Base-by-base conservation (phyloP, 306 rosid genomes). In the Quercus cerris region DNA sequence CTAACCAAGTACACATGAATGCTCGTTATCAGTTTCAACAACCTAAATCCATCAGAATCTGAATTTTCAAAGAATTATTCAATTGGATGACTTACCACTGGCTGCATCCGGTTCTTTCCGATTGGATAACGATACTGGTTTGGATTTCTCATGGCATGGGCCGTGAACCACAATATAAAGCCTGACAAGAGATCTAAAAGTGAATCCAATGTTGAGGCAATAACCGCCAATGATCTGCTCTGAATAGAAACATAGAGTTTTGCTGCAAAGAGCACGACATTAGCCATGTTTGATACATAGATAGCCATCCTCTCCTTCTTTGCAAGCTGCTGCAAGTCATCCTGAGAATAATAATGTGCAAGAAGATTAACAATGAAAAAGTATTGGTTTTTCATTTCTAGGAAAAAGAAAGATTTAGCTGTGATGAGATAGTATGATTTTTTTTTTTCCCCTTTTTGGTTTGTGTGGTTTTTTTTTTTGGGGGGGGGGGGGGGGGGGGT, bases 21-120 rank as follows among this genome's bases (percentile, higher is more conserved):
- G 30, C 30, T 49, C 17, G 3, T 3, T 49, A 49, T 12, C 54
- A 49, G 54, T 5, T 49, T 49, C 17, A 3, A 12, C 4, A 49
- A 49, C 5, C 17, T 3, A 49, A 49, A 49, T 49, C 4, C 5
- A 3, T 49, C 54, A 22, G 33, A 59, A 59, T 13, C 33, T 59
- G 25, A 22, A 59, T 3, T 9, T 59, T 5, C 12, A 23, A 22
- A 15, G 7, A 57, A 33, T 22, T 44, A 41, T n/a, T 38, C 41
- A 38, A 54, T 49, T 31, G 70, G 70, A 64, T 17, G 27, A 27
- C 81, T 80, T 89, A 91, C 98, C 93, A 93, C 83, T 71, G 98
- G 94, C 62, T 93, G 97, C 97, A 91, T 91, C 58, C 93, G 94
- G 56, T 87, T 91, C 94, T 93, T 93, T 83, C 97, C 97, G 31